These are phyloP conservation scores for Fusarium luffae DNA, from an alignment of 2,329 filamentous ascomycete species.

Conservation along the genomic window DNA sequence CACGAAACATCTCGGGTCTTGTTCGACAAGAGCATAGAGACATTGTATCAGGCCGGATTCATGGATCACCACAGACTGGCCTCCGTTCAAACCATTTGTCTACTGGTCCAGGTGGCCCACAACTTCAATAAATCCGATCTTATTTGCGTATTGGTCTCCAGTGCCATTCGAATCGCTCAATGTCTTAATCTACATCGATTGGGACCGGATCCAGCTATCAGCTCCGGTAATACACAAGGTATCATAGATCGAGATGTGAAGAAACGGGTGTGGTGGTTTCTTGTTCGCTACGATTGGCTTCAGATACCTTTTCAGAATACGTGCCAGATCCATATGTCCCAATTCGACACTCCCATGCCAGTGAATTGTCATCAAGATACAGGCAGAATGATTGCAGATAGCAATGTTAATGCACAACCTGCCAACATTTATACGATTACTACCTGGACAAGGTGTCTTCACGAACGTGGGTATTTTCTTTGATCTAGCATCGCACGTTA, in stretches of 20 bases:
- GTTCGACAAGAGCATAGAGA: not conserved
- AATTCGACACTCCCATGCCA: not conserved
- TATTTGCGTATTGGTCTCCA: not conserved
- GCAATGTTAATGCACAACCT: fast-evolving
- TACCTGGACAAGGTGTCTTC: not conserved
- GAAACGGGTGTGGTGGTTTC: constrained; percentile 8
- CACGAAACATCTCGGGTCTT: not conserved
- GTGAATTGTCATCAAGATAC: not conserved
- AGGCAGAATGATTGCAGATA: not conserved
- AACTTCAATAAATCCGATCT: constrained; percentile 2
- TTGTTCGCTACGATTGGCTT: constrained; percentile 12
- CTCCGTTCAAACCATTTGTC: not conserved
- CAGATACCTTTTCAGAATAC: constrained; percentile 10
- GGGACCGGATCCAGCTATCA: not conserved
- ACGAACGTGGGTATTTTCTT: not conserved
- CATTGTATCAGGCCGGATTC: not conserved
- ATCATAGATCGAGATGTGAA: not conserved
- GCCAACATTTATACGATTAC: not conserved
- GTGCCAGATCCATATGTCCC: not conserved
- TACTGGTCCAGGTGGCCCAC: not conserved
- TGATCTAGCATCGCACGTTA: too few relatives aligned
- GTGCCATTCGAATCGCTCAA: constrained; percentile 2
- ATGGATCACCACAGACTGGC: constrained; percentile 8
- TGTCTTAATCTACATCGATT: not conserved
- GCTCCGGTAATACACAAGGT: fast-evolving